phyloP scores from a whole-genome alignment of 106 monocot species.

The Dioscorea zingiberensis region DNA sequence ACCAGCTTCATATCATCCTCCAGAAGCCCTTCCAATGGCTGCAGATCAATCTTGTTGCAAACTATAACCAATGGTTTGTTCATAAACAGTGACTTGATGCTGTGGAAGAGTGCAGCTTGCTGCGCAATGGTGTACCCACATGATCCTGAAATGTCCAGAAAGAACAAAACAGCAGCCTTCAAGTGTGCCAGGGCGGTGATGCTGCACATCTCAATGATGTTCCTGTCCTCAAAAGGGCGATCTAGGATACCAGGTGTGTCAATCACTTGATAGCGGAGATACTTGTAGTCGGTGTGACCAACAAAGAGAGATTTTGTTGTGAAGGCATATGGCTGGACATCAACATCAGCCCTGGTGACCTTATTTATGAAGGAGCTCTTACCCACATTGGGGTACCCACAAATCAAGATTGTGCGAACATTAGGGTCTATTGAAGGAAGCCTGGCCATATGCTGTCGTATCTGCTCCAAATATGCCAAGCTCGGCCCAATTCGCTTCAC shows the following conservation, averaged over 20 bases:
- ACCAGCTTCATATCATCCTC: conserved; percentile 91
- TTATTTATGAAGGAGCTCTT: conserved; percentile 98
- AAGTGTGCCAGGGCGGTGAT: conserved; percentile 86
- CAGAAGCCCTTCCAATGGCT: conserved; percentile 63
- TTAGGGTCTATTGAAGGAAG: conserved; percentile 98
- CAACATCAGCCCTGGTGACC: conserved; percentile 92
- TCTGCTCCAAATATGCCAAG: conserved; percentile 89
- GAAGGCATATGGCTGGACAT: conserved; percentile 97
- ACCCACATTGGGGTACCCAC: conserved; percentile 97
- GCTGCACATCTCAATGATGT: conserved; percentile 99
- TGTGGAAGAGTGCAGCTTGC: conserved; percentile 91
- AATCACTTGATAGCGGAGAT: conserved; percentile 95
- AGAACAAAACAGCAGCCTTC: conserved; percentile 81
- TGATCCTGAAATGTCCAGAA: conserved; percentile 90
- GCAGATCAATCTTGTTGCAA: conserved; percentile 97
- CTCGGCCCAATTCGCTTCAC: conserved; percentile 77
- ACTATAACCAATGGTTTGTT: conserved; percentile 88
- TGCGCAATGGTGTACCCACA: conserved; percentile 88
- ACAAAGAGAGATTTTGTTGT: conserved; percentile 95
- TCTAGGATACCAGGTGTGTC: conserved; percentile 96
- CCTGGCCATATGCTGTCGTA: conserved; percentile 91
- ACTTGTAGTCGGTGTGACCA: conserved; percentile 97
- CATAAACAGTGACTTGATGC: conserved; percentile 86
- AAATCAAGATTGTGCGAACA: conserved; percentile 83
- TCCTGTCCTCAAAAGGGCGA: conserved; percentile 90